Evolutionary conservation across 768 basidiomycete species (phyloP).

Genomic region (Termitomyces sp.): DNA sequence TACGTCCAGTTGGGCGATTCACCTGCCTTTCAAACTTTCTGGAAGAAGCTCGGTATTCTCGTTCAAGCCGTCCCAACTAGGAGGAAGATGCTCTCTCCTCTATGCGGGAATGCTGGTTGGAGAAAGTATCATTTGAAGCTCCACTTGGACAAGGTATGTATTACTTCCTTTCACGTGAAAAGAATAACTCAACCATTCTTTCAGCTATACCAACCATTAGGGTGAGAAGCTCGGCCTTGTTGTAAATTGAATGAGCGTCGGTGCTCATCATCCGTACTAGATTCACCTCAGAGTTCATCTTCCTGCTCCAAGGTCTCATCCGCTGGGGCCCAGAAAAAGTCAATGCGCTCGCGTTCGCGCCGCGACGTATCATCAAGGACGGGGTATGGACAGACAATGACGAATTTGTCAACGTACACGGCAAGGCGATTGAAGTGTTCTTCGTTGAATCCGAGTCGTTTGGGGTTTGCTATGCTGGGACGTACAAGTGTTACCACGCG

Average conservation of each 20-base stretch:
- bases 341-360: neutral
- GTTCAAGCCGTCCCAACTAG: neutral
- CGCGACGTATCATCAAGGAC: neutral
- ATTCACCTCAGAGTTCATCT: neutral
- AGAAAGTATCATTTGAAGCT: neutral
- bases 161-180: neutral
- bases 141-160: neutral
- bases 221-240: neutral
- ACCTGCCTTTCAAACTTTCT: neutral
- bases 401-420: neutral
- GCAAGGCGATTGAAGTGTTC: neutral
- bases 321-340: constrained; percentile 1
- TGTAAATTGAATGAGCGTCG: neutral
- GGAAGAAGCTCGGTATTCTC: neutral
- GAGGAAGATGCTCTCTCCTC: neutral
- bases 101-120: neutral
- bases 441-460: neutral
- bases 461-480: constrained; percentile 1
- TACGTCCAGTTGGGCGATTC: neutral
- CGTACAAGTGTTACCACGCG: neutral
- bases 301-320: neutral
- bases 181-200: neutral
- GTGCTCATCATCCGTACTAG: neutral
- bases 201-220: neutral
- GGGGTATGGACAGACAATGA: neutral